Evolutionary conservation across 768 basidiomycete species (phyloP).

Genomic region (Lepiota subincarnata): DNA sequence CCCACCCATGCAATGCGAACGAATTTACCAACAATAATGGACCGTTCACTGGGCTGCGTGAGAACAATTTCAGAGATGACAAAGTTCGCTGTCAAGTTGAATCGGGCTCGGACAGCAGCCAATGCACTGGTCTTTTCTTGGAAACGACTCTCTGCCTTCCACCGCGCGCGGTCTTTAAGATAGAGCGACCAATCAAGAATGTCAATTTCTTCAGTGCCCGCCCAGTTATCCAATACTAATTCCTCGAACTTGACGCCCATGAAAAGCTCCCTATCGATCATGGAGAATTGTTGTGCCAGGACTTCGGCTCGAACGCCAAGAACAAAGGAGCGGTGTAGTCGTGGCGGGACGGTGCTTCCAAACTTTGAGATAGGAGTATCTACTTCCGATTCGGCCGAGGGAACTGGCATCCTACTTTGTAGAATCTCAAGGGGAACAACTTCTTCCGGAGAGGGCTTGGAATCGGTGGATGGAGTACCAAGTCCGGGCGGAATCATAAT

Average conservation of each 20-base stretch:
- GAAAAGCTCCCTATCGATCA: conserved; percentile 88
- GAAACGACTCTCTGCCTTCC: conserved; percentile 58
- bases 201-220: conserved; percentile 56
- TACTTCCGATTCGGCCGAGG: conserved; percentile 16
- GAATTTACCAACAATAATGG: conserved; percentile 68
- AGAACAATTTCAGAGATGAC: conserved; percentile 77
- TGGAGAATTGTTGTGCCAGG: conserved; percentile 74
- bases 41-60: conserved; percentile 63
- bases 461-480: conserved; percentile 29
- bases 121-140: conserved; percentile 66
- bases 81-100: conserved; percentile 82
- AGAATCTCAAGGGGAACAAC: conserved; percentile 65
- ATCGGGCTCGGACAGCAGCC: conserved; percentile 71
- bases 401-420: conserved; percentile 45
- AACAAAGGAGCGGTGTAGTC: conserved; percentile 69
- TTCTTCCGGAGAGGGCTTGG: conserved; percentile 54
- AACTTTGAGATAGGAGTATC: conserved; percentile 26
- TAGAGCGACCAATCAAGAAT: conserved; percentile 83
- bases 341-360: conserved; percentile 31
- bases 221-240: conserved; percentile 72
- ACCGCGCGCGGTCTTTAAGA: conserved; percentile 66
- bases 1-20: conserved; percentile 83
- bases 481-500: conserved; percentile 23
- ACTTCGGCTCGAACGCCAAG: conserved; percentile 54
- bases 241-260: conserved; percentile 85